phyloP scores from a whole-genome alignment of 345 rosid species.

The Gossypium turneri region DNA sequence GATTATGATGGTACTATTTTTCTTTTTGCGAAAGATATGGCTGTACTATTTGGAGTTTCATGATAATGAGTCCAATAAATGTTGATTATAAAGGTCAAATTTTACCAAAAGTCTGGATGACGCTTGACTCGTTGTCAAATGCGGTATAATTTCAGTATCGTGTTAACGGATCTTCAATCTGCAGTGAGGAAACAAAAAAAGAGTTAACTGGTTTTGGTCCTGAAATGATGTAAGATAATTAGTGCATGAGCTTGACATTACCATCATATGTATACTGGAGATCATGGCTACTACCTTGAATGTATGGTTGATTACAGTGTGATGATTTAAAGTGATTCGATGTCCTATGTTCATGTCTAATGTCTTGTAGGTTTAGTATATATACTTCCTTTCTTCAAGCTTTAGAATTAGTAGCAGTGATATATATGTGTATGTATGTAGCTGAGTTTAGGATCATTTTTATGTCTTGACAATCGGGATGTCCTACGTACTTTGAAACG shows the following conservation, averaged over 20 bases:
- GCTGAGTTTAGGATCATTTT: neutral
- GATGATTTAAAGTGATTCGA: neutral
- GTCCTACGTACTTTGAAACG: neutral
- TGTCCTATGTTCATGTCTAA: neutral
- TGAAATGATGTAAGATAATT: neutral
- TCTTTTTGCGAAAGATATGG: neutral
- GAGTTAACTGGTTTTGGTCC: neutral
- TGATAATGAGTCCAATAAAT: neutral
- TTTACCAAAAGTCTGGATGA: neutral
- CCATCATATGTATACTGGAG: neutral
- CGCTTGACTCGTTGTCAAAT: neutral
- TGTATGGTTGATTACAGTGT: neutral
- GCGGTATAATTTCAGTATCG: neutral
- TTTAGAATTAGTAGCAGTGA: neutral
- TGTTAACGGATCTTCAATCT: neutral
- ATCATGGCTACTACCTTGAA: neutral
- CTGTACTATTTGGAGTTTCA: neutral
- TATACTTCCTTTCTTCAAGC: neutral
- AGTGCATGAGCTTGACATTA: neutral
- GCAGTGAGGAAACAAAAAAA: neutral
- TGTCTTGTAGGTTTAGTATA: neutral
- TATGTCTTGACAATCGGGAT: neutral
- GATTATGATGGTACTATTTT: too few relatives aligned
- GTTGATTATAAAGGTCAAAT: neutral
- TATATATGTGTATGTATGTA: neutral